phyloP scores from a whole-genome alignment of 1,139 yeast species.

The Suhomyces choctaworum region DNA sequence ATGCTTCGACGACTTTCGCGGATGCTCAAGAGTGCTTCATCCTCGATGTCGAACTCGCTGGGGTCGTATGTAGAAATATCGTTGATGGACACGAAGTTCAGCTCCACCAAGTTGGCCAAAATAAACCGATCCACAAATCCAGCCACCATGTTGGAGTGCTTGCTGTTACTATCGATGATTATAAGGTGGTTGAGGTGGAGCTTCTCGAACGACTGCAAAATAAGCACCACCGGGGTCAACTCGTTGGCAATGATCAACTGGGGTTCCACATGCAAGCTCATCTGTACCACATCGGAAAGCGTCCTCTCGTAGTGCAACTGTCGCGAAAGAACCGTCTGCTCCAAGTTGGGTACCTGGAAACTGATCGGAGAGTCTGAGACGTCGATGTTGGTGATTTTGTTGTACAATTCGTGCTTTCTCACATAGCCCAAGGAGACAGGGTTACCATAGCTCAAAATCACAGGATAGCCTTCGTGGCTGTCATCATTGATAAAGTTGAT shows the following conservation, averaged over 20 bases:
- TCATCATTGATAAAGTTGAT: constrained; percentile 29
- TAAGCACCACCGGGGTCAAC: constrained; percentile 35
- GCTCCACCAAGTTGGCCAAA: constrained; percentile 32
- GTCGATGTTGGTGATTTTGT: constrained; percentile 17
- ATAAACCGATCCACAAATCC: constrained; percentile 47
- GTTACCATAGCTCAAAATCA: constrained; percentile 27
- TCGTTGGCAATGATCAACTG: constrained; percentile 59
- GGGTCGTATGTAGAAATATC: constrained; percentile 16
- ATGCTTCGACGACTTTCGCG: constrained; percentile 18
- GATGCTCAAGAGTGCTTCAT: constrained; percentile 16
- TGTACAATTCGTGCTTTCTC: constrained; percentile 28
- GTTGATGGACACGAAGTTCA: constrained; percentile 26
- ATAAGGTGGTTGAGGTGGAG: constrained; percentile 40
- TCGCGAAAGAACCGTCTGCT: constrained; percentile 24
- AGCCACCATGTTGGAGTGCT: constrained; percentile 24
- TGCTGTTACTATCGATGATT: constrained; percentile 23
- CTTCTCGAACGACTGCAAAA: constrained; percentile 44
- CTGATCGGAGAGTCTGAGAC: constrained; percentile 18
- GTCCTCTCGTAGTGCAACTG: constrained; percentile 29
- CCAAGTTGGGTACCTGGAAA: constrained; percentile 26
- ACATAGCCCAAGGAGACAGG: constrained; percentile 42
- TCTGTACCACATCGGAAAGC: constrained; percentile 13
- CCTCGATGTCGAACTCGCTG: constrained; percentile 22
- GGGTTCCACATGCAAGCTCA: constrained; percentile 82
- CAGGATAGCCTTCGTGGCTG: constrained; percentile 47